These are phyloP conservation scores for Russula virescens DNA, from an alignment of 768 basidiomycete species.

Conservation along the genomic window DNA sequence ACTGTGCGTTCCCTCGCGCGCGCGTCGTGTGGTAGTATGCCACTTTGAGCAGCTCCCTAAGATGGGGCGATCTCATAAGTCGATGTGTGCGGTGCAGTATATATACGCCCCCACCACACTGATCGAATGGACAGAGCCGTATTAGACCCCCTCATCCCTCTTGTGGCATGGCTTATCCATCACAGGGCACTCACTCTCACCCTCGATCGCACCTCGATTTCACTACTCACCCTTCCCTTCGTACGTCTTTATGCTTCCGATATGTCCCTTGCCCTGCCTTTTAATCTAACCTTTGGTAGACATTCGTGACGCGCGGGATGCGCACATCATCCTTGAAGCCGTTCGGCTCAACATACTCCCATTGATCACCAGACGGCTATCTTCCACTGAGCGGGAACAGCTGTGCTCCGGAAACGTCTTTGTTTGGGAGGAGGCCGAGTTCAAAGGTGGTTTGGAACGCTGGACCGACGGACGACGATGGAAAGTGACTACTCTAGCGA, in stretches of 20 bases:
- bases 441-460: slow-evolving; percentile 54
- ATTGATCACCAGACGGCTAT: slow-evolving; percentile 64
- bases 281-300: slow-evolving; percentile 37
- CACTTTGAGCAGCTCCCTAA: slow-evolving; percentile 11
- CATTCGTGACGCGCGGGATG: slow-evolving; percentile 74
- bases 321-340: slow-evolving; percentile 70
- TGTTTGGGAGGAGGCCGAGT: slow-evolving; percentile 81
- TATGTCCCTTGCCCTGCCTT: background rate
- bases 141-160: background rate
- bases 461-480: slow-evolving; percentile 84
- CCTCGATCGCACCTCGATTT: slow-evolving; percentile 17
- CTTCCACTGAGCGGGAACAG: slow-evolving; percentile 62
- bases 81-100: slow-evolving; percentile 18
- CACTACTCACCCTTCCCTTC: slow-evolving; percentile 22
- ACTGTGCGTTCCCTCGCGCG: slow-evolving; percentile 3
- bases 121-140: slow-evolving; percentile 5
- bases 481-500: slow-evolving; percentile 33
- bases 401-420: slow-evolving; percentile 70
- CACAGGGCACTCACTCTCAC: slow-evolving; percentile 11
- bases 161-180: slow-evolving; percentile 16
- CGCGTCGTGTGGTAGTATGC: slow-evolving; percentile 16
- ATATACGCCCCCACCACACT: slow-evolving; percentile 18
- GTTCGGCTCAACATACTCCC: slow-evolving; percentile 66
- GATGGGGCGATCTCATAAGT: slow-evolving; percentile 12
- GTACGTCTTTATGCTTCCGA: slow-evolving; percentile 2